phyloP scores from a whole-genome alignment of 2,329 filamentous ascomycete species.

The Lasiodiplodia citricola region DNA sequence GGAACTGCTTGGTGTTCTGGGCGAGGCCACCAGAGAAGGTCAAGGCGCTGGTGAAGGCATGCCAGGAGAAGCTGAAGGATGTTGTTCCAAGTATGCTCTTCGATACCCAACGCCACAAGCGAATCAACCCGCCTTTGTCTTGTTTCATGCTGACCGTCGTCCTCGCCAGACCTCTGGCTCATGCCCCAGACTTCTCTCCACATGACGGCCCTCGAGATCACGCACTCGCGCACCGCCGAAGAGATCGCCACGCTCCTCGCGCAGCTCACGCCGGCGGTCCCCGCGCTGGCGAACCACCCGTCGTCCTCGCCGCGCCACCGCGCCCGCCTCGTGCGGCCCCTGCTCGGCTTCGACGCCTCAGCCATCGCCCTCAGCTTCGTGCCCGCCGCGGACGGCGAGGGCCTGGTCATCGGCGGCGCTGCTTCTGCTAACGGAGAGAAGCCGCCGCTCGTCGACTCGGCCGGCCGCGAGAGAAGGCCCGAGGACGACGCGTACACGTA shows the following conservation, averaged over 20 bases:
- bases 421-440: too few species aligned
- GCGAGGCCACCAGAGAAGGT: conserved; percentile 78
- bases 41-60: conserved; percentile 66
- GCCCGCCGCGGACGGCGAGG: conserved; percentile 66
- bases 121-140: background rate
- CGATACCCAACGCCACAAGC: background rate
- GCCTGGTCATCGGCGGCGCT: background rate
- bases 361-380: conserved; percentile 88
- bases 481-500: conserved; percentile 77
- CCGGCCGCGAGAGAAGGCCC: conserved; percentile 33
- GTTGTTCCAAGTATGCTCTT: conserved; percentile 69
- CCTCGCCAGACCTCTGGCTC: conserved; percentile 74
- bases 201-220: conserved; percentile 82
- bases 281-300: conserved; percentile 69
- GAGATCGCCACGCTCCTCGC: conserved; percentile 71
- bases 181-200: conserved; percentile 82
- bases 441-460: background rate
- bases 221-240: conserved; percentile 74
- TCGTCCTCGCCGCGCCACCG: conserved; percentile 70
- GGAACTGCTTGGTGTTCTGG: conserved; percentile 89
- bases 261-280: conserved; percentile 61
- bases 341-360: conserved; percentile 82
- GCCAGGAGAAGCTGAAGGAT: conserved; percentile 70
- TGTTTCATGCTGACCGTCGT: background rate
- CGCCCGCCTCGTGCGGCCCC: conserved; percentile 78